A percentile compares a stretch with the other conserved stretches of the same genome.
phyloP scores from a whole-genome alignment of 768 basidiomycete species.

The Tulasnella sp. region DNA sequence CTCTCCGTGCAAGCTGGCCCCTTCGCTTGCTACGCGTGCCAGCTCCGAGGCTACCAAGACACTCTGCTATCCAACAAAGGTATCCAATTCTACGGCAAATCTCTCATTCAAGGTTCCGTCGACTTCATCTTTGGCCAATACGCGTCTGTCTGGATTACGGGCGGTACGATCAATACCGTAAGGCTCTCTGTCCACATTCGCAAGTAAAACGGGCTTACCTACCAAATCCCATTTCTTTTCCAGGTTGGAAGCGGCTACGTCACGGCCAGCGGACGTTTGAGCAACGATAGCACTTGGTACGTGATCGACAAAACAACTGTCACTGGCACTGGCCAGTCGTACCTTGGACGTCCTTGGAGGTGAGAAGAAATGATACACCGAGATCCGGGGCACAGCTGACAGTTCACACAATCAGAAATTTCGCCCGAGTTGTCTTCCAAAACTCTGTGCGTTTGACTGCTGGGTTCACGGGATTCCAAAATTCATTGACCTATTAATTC shows the following conservation, averaged over 20 bases:
- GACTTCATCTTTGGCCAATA: slow-evolving; percentile 28
- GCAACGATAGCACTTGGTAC: slow-evolving; percentile 1
- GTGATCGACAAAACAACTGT: slow-evolving; percentile 14
- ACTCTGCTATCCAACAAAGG: not conserved
- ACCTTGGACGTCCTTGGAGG: slow-evolving; percentile 21
- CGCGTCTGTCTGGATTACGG: slow-evolving; percentile 17
- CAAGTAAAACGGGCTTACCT: not conserved
- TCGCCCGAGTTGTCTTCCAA: slow-evolving; percentile 35
- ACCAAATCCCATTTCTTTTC: not conserved
- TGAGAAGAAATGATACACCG: not conserved
- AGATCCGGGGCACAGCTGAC: not conserved
- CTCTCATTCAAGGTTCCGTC: slow-evolving; percentile 29
- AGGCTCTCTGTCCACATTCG: not conserved
- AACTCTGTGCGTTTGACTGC: slow-evolving; percentile 32
- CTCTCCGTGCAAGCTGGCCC: slow-evolving; percentile 20
- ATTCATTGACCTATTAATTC: slow-evolving; percentile 19
- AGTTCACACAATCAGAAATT: not conserved
- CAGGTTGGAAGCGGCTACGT: slow-evolving; percentile 18
- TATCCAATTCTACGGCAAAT: slow-evolving; percentile 12
- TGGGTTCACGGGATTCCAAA: slow-evolving; percentile 15
- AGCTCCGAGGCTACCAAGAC: slow-evolving; percentile 26
- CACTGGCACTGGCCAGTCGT: not conserved
- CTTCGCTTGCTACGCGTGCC: slow-evolving; percentile 25
- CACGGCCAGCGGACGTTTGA: slow-evolving; percentile 13
- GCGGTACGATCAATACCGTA: slow-evolving; percentile 22